Evolutionary conservation across 2,329 filamentous ascomycete species (phyloP).

Genomic region (Verticillium isaacii): DNA sequence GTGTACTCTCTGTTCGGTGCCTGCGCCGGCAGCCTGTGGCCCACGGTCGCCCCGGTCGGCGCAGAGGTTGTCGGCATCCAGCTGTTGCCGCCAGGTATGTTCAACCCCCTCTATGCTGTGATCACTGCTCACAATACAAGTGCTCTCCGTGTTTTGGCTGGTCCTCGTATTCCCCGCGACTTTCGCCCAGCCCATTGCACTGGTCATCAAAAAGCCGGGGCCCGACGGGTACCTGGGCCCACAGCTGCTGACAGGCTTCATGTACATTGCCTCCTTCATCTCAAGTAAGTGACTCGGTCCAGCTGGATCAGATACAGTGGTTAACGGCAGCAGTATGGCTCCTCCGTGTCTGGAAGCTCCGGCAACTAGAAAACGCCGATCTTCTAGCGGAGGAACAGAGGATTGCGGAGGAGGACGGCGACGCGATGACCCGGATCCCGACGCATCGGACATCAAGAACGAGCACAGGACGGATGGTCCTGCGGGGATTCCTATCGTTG

Average conservation of each 20-base stretch:
- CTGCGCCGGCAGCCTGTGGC: constrained; percentile 68
- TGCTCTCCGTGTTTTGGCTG: constrained; percentile 69
- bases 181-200: constrained; percentile 60
- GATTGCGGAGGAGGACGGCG: constrained; percentile 1
- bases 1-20: constrained; percentile 66
- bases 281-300: constrained; percentile 26
- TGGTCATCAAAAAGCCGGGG: constrained; percentile 45
- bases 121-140: constrained; percentile 14
- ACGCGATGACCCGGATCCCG: constrained; percentile 3
- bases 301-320: not conserved
- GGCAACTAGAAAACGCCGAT: constrained; percentile 6
- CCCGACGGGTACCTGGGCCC: constrained; percentile 43
- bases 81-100: constrained; percentile 57
- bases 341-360: constrained; percentile 12
- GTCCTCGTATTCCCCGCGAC: constrained; percentile 66
- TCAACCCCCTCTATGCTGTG: no score
- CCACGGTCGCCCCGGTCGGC: constrained; percentile 62
- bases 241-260: constrained; percentile 55
- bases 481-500: not conserved
- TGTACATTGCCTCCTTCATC: constrained; percentile 52
- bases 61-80: constrained; percentile 71
- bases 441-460: not conserved
- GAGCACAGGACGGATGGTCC: not conserved
- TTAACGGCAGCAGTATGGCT: constrained; percentile 7
- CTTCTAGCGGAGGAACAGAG: constrained; percentile 2